A percentile compares a stretch with the other conserved stretches of the same genome.
These are phyloP conservation scores for Tillandsia fasciculata DNA, from an alignment of 176 grass and related monocot genomes.

Conservation along the genomic window DNA sequence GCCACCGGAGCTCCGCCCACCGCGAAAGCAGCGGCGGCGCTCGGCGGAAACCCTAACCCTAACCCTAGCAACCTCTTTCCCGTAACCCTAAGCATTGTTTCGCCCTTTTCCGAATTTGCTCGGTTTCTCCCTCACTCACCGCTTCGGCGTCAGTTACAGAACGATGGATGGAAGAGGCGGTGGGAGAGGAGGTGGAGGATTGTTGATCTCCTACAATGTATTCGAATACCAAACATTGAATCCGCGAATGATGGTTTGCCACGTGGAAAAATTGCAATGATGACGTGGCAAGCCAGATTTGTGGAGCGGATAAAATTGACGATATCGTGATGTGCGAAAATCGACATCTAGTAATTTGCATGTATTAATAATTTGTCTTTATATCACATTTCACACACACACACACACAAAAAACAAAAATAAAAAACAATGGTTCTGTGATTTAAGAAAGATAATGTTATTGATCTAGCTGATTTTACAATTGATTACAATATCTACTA, in stretches of 20 bases:
- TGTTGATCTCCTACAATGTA: neutral
- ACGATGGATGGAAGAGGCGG: neutral
- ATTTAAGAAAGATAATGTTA: no score
- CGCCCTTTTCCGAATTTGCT: neutral
- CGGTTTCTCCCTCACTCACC: neutral
- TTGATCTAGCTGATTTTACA: no score
- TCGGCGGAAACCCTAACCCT: neutral
- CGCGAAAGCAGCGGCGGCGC: constrained; percentile 5
- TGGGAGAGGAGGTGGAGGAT: neutral
- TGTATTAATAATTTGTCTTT: no score
- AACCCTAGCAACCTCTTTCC: constrained; percentile 1
- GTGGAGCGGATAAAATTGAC: no score
- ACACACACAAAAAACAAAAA: no score
- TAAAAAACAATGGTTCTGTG: no score
- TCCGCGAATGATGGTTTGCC: neutral
- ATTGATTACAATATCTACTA: no score
- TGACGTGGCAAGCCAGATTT: no score
- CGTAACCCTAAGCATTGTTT: neutral
- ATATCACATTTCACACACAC: no score
- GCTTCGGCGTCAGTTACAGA: neutral
- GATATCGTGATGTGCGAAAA: no score
- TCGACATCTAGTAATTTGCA: no score
- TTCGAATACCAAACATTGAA: neutral
- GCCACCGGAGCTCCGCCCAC: constrained; percentile 5
- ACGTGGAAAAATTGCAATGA: neutral